Base-by-base conservation (phyloP, 2,329 filamentous ascomycete genomes). In the Knoxdaviesia proteae region DNA sequence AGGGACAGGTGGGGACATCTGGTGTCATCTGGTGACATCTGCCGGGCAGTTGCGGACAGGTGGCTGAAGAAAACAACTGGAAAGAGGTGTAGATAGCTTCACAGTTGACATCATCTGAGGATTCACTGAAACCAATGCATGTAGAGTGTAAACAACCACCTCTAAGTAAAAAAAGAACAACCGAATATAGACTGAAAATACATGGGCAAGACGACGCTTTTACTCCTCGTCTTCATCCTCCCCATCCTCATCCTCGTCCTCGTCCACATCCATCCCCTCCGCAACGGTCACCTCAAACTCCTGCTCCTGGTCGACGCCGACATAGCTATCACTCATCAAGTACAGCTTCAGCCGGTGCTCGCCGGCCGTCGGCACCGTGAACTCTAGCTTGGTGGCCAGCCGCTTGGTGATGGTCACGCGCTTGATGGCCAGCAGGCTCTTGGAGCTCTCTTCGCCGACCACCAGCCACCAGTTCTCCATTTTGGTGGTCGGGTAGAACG, bases 391-490 rank as follows among this genome's bases (percentile, higher is more conserved):
- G 45, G 86, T 71, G 53, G 83, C 80, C 52, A 94, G 62, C 55
- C 80, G 77, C 51, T 72, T 73, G 36, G 77, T 80, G 48, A 98
- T 80, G 1, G 87, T 93, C 46, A 98, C 79, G 51, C 88, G 75
- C 69, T 96, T 98, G 65, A 96, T 94, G 3, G 84, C 87, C 45
- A 96, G 67, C 47, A 98, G 65, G 48, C 71, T 87, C 65, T 84
- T 88, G 36, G 80, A 84, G 57, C 75, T 80, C 62, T 94, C 86
- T 52, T 96, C 87, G 32, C 87, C 88, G 34, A 98, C 84, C 20
- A 98, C 84, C 44, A 98, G 64, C 90, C 90, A 98, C 87, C 87
- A 98, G 56, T 90, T 94, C 68, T 98, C 90, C 65, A 84, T 80
- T 69, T 98, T 98, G 59, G 80, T 80, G 41, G 60, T 67, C 1